Base-by-base conservation (phyloP, 495 filamentous ascomycete genomes). In the Aspergillus saccharolyticus region DNA sequence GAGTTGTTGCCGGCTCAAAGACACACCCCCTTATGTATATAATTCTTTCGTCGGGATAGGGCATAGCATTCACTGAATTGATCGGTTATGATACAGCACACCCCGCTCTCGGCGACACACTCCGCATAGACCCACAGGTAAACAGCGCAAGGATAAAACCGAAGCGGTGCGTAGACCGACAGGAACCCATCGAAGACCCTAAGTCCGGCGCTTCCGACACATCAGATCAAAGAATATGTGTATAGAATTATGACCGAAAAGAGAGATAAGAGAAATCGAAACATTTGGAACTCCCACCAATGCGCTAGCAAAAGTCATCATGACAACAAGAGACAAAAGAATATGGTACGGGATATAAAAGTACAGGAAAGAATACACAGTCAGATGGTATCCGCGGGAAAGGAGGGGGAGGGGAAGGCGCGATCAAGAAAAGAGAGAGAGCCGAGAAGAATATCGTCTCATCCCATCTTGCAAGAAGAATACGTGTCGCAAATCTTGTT, bases 261-360 rank as follows among this genome's bases (percentile, higher is more conserved):
- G 8, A 49, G 22, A 49, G 24, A 50, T 50, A 15, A 30, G 1
- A 50, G 2, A 49, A 4, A 49, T 7, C 6, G 21, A 49, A 49
- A 28, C 28, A 62, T n/a, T n/a, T n/a, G n/a, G 56, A 59, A 78
- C 75, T 75, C 75, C 75, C 66, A 74, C 70, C 75, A 66, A 78
- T 78, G 75, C 75, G 75, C 75, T 78, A 72, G 69, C 65, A 66
- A 66, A 61, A 61, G 61, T 63, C 33, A 54, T 66, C 63, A 70
- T 57, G 9, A 66, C 56, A 60, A 63, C 52, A 60, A 57, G 51
- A 60, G 65, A 28, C 55, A 64, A 65, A 67, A 66, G 61, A 68
- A 65, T 67, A 63, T 69, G 72, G 25, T 63, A 73, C 59, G 63
- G 24, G 56, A 52, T 42, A 53, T 50, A 55, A 49, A 44, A 51